These are phyloP conservation scores for Penicillium freii DNA, from an alignment of 2,329 filamentous ascomycete genomes.

Conservation along the genomic window DNA sequence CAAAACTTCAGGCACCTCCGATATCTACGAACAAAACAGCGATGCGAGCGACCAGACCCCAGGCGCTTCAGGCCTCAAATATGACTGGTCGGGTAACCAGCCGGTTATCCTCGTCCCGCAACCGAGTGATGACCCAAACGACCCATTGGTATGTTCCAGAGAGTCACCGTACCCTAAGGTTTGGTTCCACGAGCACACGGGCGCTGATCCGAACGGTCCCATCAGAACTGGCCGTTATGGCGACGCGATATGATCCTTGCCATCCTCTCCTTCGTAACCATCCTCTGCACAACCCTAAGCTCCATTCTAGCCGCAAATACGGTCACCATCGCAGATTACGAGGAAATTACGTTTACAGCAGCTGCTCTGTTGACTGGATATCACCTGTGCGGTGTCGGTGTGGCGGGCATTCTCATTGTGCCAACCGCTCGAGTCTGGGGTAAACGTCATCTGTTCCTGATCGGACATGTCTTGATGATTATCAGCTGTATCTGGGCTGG, in stretches of 20 bases:
- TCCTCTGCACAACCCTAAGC: slow-evolving; percentile 80
- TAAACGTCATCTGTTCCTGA: slow-evolving; percentile 81
- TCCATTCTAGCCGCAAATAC: slow-evolving; percentile 88
- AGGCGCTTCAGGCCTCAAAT: slow-evolving; percentile 60
- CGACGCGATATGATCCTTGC: slow-evolving; percentile 76
- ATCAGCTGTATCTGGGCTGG: slow-evolving; percentile 76
- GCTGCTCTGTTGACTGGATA: slow-evolving; percentile 83
- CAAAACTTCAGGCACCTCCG: slow-evolving; percentile 39
- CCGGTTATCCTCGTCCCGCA: slow-evolving; percentile 85
- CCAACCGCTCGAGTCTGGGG: slow-evolving; percentile 88
- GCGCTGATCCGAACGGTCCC: background rate
- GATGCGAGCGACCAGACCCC: slow-evolving; percentile 31
- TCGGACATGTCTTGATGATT: slow-evolving; percentile 73
- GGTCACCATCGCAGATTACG: slow-evolving; percentile 68
- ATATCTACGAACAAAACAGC: slow-evolving; percentile 62
- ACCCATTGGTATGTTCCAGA: slow-evolving; percentile 64
- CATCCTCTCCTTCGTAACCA: slow-evolving; percentile 73
- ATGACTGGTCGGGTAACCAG: slow-evolving; percentile 63
- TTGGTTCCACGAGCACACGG: background rate
- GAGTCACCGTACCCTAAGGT: slow-evolving; percentile 34
- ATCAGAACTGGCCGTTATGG: slow-evolving; percentile 83
- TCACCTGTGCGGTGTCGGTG: slow-evolving; percentile 77
- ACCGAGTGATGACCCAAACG: slow-evolving; percentile 85
- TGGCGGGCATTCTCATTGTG: slow-evolving; percentile 80
- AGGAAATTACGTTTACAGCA: slow-evolving; percentile 65